Percentiles rank a stretch among this genome's conserved stretches.
phyloP scores from a whole-genome alignment of 768 basidiomycete genomes.

The Hebeloma cylindrosporum region DNA sequence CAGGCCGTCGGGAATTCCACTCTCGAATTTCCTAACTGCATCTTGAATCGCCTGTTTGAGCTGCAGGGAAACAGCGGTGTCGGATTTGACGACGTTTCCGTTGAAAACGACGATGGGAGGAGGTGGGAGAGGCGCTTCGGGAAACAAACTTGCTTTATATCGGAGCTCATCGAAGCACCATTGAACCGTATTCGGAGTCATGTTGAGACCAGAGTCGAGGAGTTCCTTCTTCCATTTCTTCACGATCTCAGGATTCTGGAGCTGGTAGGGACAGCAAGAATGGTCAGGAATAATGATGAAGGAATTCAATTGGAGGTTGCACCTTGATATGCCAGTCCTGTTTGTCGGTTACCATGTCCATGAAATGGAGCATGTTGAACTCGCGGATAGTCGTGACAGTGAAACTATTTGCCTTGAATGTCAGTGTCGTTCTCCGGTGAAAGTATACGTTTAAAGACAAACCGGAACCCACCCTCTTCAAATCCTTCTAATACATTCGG shows the following conservation, averaged over 20 bases:
- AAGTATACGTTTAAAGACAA: too few relatives aligned
- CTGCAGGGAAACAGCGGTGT: slow-evolving; percentile 25
- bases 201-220: slow-evolving; percentile 4
- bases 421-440: too few relatives aligned
- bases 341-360: slow-evolving; percentile 29
- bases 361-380: slow-evolving; percentile 24
- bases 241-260: too few relatives aligned
- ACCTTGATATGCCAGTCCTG: slow-evolving; percentile 26
- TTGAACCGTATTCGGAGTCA: slow-evolving; percentile 19
- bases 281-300: too few relatives aligned
- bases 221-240: too few relatives aligned
- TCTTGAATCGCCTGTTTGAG: slow-evolving; percentile 20
- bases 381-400: slow-evolving; percentile 26
- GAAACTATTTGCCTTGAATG: too few relatives aligned
- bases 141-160: slow-evolving; percentile 18
- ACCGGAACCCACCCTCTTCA: too few relatives aligned
- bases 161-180: slow-evolving; percentile 25
- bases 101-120: slow-evolving; percentile 21
- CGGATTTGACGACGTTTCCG: slow-evolving; percentile 28
- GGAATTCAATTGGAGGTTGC: neutral
- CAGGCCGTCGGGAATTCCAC: slow-evolving; percentile 29
- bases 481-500: too few relatives aligned
- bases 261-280: too few relatives aligned
- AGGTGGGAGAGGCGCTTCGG: slow-evolving; percentile 6
- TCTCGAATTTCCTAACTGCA: slow-evolving; percentile 33